These are phyloP conservation scores for Saccharomycopsis vini DNA, from an alignment of 805 yeast species.

Conservation along the genomic window DNA sequence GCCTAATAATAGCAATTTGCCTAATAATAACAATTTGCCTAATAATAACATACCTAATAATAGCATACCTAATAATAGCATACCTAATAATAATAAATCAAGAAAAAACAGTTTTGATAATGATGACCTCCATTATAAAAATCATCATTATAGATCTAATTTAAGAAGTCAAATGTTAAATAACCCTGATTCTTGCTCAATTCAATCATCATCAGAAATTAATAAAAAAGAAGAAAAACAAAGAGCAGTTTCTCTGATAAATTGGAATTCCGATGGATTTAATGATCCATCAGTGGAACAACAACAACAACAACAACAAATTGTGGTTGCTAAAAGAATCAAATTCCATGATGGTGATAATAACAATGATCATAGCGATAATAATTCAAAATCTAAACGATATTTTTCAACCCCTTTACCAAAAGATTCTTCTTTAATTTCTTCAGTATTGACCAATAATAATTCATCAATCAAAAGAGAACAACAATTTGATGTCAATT, in stretches of 20 bases:
- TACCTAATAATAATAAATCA: no score
- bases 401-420: conserved; percentile 16
- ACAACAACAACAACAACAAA: no score
- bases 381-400: not conserved
- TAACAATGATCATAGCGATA: not conserved
- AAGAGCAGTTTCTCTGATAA: not conserved
- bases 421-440: conserved; percentile 7
- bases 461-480: conserved; percentile 1
- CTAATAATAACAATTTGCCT: not conserved
- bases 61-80: no score
- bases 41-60: no score
- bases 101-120: not conserved
- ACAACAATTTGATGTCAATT: not conserved
- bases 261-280: not conserved
- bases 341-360: not conserved
- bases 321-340: no score
- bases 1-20: not conserved
- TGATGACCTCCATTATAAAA: not conserved
- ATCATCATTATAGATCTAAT: no score
- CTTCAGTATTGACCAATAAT: conserved; percentile 11
- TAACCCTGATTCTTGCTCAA: not conserved
- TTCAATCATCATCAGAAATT: no score
- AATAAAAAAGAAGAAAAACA: no score
- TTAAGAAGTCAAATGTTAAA: not conserved
- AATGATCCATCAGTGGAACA: not conserved